Base-by-base conservation (phyloP, 257 asterid genomes). In the Catharanthus roseus region DNA sequence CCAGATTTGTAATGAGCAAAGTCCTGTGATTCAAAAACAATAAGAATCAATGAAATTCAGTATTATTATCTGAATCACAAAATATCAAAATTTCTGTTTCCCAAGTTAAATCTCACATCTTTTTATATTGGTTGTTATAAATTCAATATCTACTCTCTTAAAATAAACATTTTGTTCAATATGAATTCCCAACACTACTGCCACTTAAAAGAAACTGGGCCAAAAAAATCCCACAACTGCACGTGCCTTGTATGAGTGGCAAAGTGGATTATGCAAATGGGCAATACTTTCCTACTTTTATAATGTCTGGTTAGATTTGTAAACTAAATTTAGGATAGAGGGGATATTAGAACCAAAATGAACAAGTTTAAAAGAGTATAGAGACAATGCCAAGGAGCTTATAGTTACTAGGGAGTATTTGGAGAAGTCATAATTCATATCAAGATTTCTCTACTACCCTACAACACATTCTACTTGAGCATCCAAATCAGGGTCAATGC, bases 1-100 rank as follows among this genome's bases (percentile, higher is more conserved):
- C 99, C 99, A 0, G 99, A 91, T 71, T 85, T 82, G 78, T 93
- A 93, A 78, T 86, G 87, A 41, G 99, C 99, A 50, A 93, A 93
- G 71, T 93, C 99, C 98, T 93, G 90, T 34, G 45, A 75, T 49
- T 10, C 18, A 33, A 13, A 72, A 58, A 56, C 23, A 41, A 36
- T 38, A n/a, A 13, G 7, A 55, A 45, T 21, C 54, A 66, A 53
- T 57, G 33, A 57, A 47, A 47, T 47, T 47, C 15, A n/a, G n/a
- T 47, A 15, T 47, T 15, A 21, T 5, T 5, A 60, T 15, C 41
- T 29, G 12, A 34, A 21, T 38, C 42, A 38, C 42, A 38, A 58
- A 16, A 60, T 3, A 55, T 9, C 60, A n/a, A 23, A 55, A 55
- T 55, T 19, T 34, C 62, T 47, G 19, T 28, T 28, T 26, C 8